Conservation (phyloP, 1,284 basidiomycete genomes). For the Trichosporon ovoides region DNA sequence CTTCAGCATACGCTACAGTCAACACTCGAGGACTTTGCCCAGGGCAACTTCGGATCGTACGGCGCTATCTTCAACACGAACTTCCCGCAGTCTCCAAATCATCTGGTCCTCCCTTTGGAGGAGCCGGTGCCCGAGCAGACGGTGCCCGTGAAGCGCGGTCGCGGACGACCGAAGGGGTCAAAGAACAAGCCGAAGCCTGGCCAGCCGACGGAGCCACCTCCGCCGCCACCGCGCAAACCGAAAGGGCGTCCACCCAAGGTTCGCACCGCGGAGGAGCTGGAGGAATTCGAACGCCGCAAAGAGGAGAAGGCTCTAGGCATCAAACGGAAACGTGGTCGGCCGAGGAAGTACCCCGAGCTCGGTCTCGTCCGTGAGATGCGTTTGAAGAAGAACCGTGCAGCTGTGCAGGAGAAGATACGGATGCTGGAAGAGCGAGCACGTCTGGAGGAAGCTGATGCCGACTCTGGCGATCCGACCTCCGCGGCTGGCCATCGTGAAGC, state of each 20-base stretch:
- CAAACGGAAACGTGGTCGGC: slow-evolving; percentile 35
- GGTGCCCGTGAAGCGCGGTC: slow-evolving; percentile 24
- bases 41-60: slow-evolving; percentile 15
- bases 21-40: slow-evolving; percentile 35
- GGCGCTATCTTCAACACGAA: slow-evolving; percentile 20
- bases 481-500: background rate
- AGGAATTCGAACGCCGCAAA: slow-evolving; percentile 27
- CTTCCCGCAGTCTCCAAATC: slow-evolving; percentile 18
- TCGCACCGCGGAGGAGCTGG: slow-evolving; percentile 34
- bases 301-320: slow-evolving; percentile 34
- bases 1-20: slow-evolving; percentile 35
- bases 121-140: background rate
- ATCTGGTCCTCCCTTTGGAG: slow-evolving; percentile 10
- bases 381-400: slow-evolving; percentile 40
- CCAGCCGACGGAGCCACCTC: slow-evolving; percentile 10
- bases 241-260: slow-evolving; percentile 39
- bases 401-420: slow-evolving; percentile 32
- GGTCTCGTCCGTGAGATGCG: slow-evolving; percentile 44
- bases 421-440: slow-evolving; percentile 19
- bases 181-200: slow-evolving; percentile 40
- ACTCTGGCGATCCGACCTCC: background rate
- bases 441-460: background rate
- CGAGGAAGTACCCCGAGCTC: slow-evolving; percentile 41
- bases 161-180: slow-evolving; percentile 42
- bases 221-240: slow-evolving; percentile 17